Evolutionary conservation across 78 protist genomes (phyloP), one percentile per base, ranked within the genome.

Genomic region (Creolimax fragrantissima): DNA sequence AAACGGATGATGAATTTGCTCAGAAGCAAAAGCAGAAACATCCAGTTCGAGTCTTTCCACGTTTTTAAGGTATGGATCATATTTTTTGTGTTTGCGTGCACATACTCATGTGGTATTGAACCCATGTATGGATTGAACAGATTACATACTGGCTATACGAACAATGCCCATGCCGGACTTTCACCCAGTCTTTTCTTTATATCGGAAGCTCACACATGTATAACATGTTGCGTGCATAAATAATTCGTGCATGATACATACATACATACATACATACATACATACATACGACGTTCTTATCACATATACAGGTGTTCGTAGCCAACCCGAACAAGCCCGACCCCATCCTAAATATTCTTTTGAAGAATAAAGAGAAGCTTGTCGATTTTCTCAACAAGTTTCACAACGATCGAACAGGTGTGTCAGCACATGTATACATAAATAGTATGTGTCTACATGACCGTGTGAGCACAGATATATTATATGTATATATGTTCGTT

Each of bases 21-120:
- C 81, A 67, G 96, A 6, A 98, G 98, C 92, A 88, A 89, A 84
- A 43, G 89, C 86, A 36, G 90, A 35, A 91, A 95, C 91, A 97
- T 98, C n/a, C 99, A 98, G 85, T 98, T 95, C 67, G 99, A 98
- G 89, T 98, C 99, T 7, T 98, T 98, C 96, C 99, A 98, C 85
- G 98, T 98, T 7, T 98, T 98, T 93, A 98, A 98, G 96, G 96
- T 95, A 1, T 2, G 88, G n/a, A 4, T 3, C 5, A n/a, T 4
- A 36, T 7, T 4, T 42, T 67, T 83, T 6, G 2, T 36, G 42
- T 83, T 5, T 11, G 86, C 37, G 7, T 83, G 7, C 86, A 83
- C 41, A 11, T 83, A 2, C 37, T 6, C 35, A 24, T 83, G 86
- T 24, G 35, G 44, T 5, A 4, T 3, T 81, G 4, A 5, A 41